Evolutionary conservation across 225 moss, liverwort and hornwort genomes (phyloP).

Genomic region (Bryoerythrophyllum caledonicum): DNA sequence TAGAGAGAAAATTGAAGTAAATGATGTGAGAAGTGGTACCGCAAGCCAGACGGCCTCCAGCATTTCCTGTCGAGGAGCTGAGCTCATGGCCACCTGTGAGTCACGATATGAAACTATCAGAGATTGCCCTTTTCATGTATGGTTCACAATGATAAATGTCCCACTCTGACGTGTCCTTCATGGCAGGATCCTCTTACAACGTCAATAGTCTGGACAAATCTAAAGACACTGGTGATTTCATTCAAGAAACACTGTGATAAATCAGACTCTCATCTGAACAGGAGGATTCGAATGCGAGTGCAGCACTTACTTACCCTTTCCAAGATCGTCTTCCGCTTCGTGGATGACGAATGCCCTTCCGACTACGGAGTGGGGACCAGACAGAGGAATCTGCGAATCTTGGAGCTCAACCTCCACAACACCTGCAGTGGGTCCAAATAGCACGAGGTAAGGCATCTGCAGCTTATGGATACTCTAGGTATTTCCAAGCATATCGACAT

Average conservation of each 20-base stretch:
- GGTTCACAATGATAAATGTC: no score
- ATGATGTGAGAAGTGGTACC: slow-evolving; percentile 36
- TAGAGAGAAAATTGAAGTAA: neutral
- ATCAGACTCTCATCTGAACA: neutral
- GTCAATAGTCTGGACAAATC: neutral
- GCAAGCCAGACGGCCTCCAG: slow-evolving; percentile 90
- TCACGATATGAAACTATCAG: neutral
- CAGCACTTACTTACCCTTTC: slow-evolving; percentile 55
- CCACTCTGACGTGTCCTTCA: neutral
- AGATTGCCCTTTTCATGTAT: neutral
- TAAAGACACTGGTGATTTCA: neutral
- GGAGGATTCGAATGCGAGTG: neutral
- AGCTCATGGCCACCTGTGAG: slow-evolving; percentile 80
- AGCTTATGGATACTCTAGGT: no score
- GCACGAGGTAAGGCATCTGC: neutral
- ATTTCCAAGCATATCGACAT: neutral
- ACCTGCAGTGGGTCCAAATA: slow-evolving; percentile 34
- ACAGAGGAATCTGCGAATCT: slow-evolving; percentile 60
- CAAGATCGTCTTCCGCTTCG: slow-evolving; percentile 74
- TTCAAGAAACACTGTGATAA: neutral
- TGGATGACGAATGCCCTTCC: slow-evolving; percentile 87
- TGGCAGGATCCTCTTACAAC: no score
- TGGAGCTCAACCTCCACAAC: slow-evolving; percentile 51
- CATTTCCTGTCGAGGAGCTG: slow-evolving; percentile 83
- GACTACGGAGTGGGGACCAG: slow-evolving; percentile 68